These are phyloP conservation scores for Nigrograna mackinnonii DNA, from an alignment of 2,329 filamentous ascomycete species.

Conservation along the genomic window DNA sequence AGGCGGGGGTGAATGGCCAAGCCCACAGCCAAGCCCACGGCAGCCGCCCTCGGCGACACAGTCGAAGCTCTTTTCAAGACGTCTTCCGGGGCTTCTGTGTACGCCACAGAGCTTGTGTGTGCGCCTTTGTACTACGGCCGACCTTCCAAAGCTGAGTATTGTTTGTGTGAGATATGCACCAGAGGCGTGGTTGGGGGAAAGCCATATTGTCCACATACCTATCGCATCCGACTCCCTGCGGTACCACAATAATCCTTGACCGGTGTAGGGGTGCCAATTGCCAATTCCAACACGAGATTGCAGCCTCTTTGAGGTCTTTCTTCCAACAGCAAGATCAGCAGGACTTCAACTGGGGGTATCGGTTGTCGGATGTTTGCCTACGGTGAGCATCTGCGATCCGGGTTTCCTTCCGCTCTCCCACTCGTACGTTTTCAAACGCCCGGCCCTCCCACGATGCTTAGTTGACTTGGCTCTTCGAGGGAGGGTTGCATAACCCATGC, in stretches of 20 bases:
- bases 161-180: no score
- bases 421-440: conserved; percentile 13
- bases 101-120: conserved; percentile 30
- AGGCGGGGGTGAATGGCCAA: conserved; percentile 28
- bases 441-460: conserved; percentile 25
- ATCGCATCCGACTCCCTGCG: no score
- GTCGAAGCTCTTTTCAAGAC: conserved; percentile 12
- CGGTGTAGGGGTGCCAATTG: no score
- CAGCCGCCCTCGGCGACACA: conserved; percentile 13
- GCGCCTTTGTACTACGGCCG: no score
- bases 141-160: no score
- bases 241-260: no score
- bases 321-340: neutral
- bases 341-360: neutral
- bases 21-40: conserved; percentile 20
- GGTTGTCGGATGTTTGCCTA: neutral
- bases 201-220: no score
- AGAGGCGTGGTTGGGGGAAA: no score
- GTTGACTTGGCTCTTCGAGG: conserved; percentile 25
- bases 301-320: neutral
- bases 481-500: conserved; percentile 26
- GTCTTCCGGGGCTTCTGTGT: conserved; percentile 21
- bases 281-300: neutral
- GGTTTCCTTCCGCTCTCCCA: conserved; percentile 16
- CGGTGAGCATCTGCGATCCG: neutral